Conservation (phyloP, 2,329 filamentous ascomycete species). For the Davidsoniella eucalypti region DNA sequence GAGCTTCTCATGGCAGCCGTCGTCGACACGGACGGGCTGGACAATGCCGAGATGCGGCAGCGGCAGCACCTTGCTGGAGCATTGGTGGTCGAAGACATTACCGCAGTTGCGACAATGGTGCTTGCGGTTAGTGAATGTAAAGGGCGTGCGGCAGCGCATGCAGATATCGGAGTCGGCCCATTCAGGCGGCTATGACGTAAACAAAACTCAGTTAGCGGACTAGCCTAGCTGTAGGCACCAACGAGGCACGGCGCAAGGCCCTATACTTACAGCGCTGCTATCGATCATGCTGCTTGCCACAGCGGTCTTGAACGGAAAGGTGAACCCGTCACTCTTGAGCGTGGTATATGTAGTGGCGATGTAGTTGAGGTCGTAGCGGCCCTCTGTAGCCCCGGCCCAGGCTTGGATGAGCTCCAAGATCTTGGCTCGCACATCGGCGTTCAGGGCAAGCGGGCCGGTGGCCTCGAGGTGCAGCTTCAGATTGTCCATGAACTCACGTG, state of each 20-base stretch:
- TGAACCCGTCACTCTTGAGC: conserved; percentile 59
- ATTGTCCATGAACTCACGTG: conserved; percentile 97
- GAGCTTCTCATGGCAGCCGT: conserved; percentile 83
- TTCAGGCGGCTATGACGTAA: conserved; percentile 56
- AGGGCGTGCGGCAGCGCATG: conserved; percentile 89
- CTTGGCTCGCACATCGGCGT: conserved; percentile 72
- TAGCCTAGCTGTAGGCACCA: neutral
- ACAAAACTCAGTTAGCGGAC: neutral
- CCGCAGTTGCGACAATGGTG: conserved; percentile 97
- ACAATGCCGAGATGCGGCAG: conserved; percentile 86
- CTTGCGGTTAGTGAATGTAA: conserved; percentile 96
- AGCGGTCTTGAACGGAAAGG: conserved; percentile 72
- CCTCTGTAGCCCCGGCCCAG: conserved; percentile 82
- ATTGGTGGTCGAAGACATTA: conserved; percentile 91
- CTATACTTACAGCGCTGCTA: conserved; percentile 64
- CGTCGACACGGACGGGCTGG: conserved; percentile 82
- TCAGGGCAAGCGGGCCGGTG: conserved; percentile 55
- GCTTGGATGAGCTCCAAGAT: conserved; percentile 87
- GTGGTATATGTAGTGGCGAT: conserved; percentile 74
- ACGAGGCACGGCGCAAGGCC: neutral
- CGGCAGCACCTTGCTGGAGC: conserved; percentile 74
- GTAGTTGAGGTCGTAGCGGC: conserved; percentile 66
- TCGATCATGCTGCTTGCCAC: conserved; percentile 97
- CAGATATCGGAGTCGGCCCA: conserved; percentile 97
- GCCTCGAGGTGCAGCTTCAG: conserved; percentile 77